Base-by-base conservation (phyloP, 2,329 filamentous ascomycete species). In the Alternaria brassicicola region DNA sequence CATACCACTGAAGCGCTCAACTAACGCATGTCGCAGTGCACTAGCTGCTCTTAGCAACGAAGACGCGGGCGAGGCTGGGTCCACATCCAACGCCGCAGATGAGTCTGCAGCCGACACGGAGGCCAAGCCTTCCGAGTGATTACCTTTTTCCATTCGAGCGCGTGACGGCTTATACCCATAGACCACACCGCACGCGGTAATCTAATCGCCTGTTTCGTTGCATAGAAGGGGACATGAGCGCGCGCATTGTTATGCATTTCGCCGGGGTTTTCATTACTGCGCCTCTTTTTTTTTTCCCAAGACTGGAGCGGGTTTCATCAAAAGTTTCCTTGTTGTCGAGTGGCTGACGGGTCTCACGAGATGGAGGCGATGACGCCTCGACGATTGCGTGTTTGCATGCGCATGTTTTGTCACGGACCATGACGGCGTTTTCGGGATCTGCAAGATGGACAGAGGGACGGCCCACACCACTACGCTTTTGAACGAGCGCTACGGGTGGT, bases 71-170 rank as follows among this genome's bases (percentile, higher is more conserved):
- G 78, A 82, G 52, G 77, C 78, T 52, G 76, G 86, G 70, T 92
- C 90, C 68, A 89, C 90, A 71, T 88, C 89, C 55, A 89, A 88
- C 61, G 85, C 86, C 47, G 82, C 86, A 59, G 67, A 67, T 35
- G 68, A 65, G 19, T 26, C 59, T 48, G 46, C 62, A 46, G 58
- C 60, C 43, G 66, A 70, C 51, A 65, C 65, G 51, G 73, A 70
- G 48, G 61, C 70, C 55, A 75, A 75, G 66, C 68, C 74, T 58
- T 74, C 73, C 61, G 73, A 75, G 68, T 78, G 75, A 77, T 73
- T 69, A 74, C 70, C 56, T 69, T 69, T 68, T 63, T 63, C 68
- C 65, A 59, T 70, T 72, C 62, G 66, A 73, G 72, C 66, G 70
- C 70, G 73, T 72, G 68, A 62, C 63, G 68, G 65, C 33, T 69